Evolutionary conservation across 108 stramenopile species (phyloP), one percentile per base, ranked within the genome.

Genomic region (Stephanodiscus minutulus): DNA sequence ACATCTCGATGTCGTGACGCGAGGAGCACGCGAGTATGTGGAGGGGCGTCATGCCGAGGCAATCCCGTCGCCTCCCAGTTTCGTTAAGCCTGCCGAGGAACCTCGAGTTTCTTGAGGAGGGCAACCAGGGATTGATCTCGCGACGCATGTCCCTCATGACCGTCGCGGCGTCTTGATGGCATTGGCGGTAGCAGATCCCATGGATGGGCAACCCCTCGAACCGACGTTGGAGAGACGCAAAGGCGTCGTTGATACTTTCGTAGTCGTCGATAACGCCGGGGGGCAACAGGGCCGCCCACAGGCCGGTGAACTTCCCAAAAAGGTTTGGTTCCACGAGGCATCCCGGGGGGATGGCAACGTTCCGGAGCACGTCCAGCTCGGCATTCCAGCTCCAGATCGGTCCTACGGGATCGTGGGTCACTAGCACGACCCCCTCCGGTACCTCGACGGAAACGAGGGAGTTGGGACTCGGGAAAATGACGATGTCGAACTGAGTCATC

Each of bases 21-120:
- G 59, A 7, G 5, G 59, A 60, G 59, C 59, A 60, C 59, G 59
- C 28, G 28, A 60, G 29, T 6, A 60, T 60, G 25, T 60, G 59
- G 13, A 60, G 59, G 29, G 59, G 59, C 1, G 59, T 60, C 59
- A 60, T 60, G 8, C 59, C 59, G 18, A 60, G 59, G 29, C 31
- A 15, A 28, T 60, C 59, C 7, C 22, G 2, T 7, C 24, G 0
- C n/a, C 20, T 52, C 4, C 50, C 59, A 8, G 28, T n/a, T 13
- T 8, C 20, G 59, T 33, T 60, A 3, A 17, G 29, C 35, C 25
- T 60, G 6, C 59, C 59, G 1, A 31, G 59, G 20, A 36, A n/a
- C 28, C 3, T 60, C 20, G 59, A 1, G 1, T 8, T 8, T 4
- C 39, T 11, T 8, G 10, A 4, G 39, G 7, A 8, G 35, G 35